phyloP scores from a whole-genome alignment of 371 early-diverging fungal genomes.

The Apophysomyces variabilis region DNA sequence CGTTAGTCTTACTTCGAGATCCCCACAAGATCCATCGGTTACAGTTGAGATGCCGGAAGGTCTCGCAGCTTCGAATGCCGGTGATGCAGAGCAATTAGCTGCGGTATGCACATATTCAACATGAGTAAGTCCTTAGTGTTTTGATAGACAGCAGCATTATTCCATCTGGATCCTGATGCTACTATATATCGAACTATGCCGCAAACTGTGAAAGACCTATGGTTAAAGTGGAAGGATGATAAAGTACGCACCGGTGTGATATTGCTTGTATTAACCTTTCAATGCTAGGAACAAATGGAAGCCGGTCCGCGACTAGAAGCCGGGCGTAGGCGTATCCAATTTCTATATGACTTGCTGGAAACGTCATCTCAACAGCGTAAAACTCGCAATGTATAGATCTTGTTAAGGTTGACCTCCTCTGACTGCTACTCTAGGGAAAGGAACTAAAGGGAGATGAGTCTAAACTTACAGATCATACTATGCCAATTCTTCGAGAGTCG shows the following conservation, averaged over 20 bases:
- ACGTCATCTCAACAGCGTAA: constrained; percentile 11
- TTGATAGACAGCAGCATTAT: constrained; percentile 53
- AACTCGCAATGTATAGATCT: constrained; percentile 19
- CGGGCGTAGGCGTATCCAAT: constrained; percentile 31
- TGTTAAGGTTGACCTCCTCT: not conserved
- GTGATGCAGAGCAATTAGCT: constrained; percentile 65
- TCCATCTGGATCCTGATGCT: constrained; percentile 47
- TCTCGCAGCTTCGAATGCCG: constrained; percentile 10
- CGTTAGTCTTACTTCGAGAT: constrained; percentile 18
- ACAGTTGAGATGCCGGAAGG: constrained; percentile 24
- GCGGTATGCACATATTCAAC: constrained; percentile 37
- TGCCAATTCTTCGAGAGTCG: not conserved
- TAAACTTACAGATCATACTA: not conserved
- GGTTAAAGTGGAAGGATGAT: constrained; percentile 59
- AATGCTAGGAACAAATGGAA: constrained; percentile 28
- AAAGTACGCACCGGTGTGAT: constrained; percentile 31
- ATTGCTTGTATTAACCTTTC: not conserved
- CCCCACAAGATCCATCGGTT: not conserved
- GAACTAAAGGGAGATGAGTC: no score
- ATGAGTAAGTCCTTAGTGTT: not conserved
- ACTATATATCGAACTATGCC: constrained; percentile 66
- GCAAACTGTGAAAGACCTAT: constrained; percentile 66
- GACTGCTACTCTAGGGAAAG: not conserved
- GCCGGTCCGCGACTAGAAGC: constrained; percentile 27
- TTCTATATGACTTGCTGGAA: constrained; percentile 33